phyloP scores from a whole-genome alignment of 495 filamentous ascomycete species.

The Opeltia flavorubescens region DNA sequence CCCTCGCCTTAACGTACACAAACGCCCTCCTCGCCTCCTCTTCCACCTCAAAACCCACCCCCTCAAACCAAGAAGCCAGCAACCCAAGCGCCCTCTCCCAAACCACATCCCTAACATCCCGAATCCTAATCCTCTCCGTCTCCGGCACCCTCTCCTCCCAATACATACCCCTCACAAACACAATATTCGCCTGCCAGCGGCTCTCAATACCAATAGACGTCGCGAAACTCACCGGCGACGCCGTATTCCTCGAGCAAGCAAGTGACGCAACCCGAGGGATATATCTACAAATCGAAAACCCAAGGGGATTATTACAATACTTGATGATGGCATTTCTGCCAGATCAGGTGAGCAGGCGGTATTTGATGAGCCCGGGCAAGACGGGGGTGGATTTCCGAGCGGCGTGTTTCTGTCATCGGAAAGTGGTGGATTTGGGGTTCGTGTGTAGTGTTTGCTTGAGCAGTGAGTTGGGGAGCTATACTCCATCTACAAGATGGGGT shows the following conservation, averaged over 20 bases:
- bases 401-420: slow-evolving; percentile 91
- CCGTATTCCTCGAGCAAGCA: slow-evolving; percentile 91
- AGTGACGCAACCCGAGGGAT: slow-evolving; percentile 79
- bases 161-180: slow-evolving; percentile 97
- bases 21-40: slow-evolving; percentile 32
- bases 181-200: slow-evolving; percentile 83
- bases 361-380: slow-evolving; percentile 63
- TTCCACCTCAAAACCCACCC: slow-evolving; percentile 15
- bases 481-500: too few relatives aligned
- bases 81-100: slow-evolving; percentile 28
- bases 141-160: slow-evolving; percentile 73
- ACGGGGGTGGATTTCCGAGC: slow-evolving; percentile 89
- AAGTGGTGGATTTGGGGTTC: slow-evolving; percentile 80
- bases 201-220: slow-evolving; percentile 81
- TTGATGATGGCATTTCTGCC: slow-evolving; percentile 91
- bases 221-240: slow-evolving; percentile 67
- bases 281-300: slow-evolving; percentile 58
- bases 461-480: slow-evolving; percentile 33
- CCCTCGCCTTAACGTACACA: slow-evolving; percentile 77
- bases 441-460: slow-evolving; percentile 93
- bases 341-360: slow-evolving; percentile 49
- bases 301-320: slow-evolving; percentile 66
- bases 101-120: slow-evolving; percentile 30
- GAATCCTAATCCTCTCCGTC: slow-evolving; percentile 76
- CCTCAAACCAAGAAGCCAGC: slow-evolving; percentile 19